A percentile compares a stretch with the other conserved stretches of the same genome.
phyloP scores from a whole-genome alignment of 345 rosid species.

The Abelmoschus esculentus region DNA sequence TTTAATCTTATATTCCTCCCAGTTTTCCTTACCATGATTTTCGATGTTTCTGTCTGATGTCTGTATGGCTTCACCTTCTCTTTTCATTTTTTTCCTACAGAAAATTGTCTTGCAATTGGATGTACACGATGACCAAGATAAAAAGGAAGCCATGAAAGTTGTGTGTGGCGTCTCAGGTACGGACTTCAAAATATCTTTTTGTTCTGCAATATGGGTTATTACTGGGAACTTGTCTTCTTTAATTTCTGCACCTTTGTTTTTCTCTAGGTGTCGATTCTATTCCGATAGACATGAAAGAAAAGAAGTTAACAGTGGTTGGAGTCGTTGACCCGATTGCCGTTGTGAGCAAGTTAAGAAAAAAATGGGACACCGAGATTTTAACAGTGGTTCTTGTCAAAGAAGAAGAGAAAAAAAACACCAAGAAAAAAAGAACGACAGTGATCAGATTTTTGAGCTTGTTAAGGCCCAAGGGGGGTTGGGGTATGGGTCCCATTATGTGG shows the following conservation, averaged over 20 bases:
- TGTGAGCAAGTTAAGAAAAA: constrained; percentile 34
- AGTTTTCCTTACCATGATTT: neutral
- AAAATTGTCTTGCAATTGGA: constrained; percentile 52
- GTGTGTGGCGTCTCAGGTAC: constrained; percentile 27
- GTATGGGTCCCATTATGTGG: too few species aligned
- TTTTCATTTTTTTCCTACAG: constrained; percentile 24
- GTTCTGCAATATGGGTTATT: too few species aligned
- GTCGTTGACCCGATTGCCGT: constrained; percentile 36
- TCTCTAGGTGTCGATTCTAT: constrained; percentile 46
- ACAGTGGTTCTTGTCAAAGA: constrained; percentile 45
- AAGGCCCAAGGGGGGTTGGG: too few species aligned
- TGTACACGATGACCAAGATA: constrained; percentile 39
- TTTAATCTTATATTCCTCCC: neutral
- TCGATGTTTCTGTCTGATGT: neutral
- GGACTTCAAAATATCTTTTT: too few species aligned
- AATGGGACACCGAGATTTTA: constrained; percentile 27
- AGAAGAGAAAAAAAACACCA: neutral
- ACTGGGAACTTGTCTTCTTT: too few species aligned
- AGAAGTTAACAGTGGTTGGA: constrained; percentile 57
- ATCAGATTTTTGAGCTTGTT: constrained; percentile 26
- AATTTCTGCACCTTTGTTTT: too few species aligned
- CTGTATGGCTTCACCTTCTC: neutral
- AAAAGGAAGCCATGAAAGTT: constrained; percentile 41
- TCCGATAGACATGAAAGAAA: constrained; percentile 45
- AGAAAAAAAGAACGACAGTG: constrained; percentile 10